A percentile compares a stretch with the other conserved stretches of the same genome.
Evolutionary conservation across 2,329 filamentous ascomycete genomes (phyloP).

Genomic region (Microsporum audouinii): DNA sequence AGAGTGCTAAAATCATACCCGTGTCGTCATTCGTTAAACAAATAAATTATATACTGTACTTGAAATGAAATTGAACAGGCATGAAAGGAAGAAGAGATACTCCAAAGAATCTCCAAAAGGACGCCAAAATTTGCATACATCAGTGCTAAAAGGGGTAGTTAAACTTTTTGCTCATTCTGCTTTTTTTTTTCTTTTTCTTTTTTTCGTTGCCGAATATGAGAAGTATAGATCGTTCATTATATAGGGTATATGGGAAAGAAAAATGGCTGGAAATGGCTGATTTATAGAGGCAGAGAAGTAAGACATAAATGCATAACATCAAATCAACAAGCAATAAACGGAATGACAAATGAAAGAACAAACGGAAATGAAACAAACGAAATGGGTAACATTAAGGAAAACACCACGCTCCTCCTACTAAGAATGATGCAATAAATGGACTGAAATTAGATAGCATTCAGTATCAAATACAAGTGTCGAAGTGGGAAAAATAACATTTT

Average conservation of each 20-base stretch:
- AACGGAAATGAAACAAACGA: not conserved
- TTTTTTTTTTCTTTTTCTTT: not conserved
- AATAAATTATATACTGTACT: constrained; percentile 1
- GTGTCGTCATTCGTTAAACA: constrained; percentile 2
- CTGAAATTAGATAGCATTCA: constrained; percentile 2
- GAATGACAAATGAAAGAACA: constrained; percentile 2
- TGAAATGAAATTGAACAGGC: not conserved
- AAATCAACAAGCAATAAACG: not conserved
- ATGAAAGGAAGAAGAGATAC: not conserved
- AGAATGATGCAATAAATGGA: constrained; percentile 4
- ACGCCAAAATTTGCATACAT: not conserved
- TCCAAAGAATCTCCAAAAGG: not conserved
- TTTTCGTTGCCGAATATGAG: not conserved
- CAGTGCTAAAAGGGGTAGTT: not conserved
- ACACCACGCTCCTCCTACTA: constrained; percentile 2
- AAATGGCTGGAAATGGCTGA: not conserved
- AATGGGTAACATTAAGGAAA: constrained; percentile 1
- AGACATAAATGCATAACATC: constrained; percentile 4
- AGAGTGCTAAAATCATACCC: not conserved
- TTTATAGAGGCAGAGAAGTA: not conserved
- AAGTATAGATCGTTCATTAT: constrained; percentile 4
- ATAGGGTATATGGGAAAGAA: constrained; percentile 1
- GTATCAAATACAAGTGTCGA: constrained; percentile 5
- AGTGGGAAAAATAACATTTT: constrained; percentile 3
- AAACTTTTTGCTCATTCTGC: not conserved